A percentile compares a stretch with the other conserved stretches of the same genome.
Evolutionary conservation across 306 rosid species (phyloP).

Genomic region (Comarum palustre): DNA sequence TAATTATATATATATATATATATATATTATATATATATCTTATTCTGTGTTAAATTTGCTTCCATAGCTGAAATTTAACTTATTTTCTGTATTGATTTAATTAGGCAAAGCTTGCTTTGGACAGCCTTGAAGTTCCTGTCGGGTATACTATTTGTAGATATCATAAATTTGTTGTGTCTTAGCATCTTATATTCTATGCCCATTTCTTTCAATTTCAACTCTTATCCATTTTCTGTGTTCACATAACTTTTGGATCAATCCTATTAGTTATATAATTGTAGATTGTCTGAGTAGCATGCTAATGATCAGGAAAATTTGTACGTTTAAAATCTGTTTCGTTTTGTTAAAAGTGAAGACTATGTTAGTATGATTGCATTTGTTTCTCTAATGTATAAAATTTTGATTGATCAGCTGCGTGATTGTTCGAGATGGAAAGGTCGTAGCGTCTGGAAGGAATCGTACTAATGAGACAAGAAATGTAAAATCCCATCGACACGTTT

Average conservation of each 20-base stretch:
- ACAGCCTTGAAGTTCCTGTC: conserved; percentile 82
- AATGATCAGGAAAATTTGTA: not conserved
- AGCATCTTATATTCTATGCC: not conserved
- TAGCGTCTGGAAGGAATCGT: conserved; percentile 81
- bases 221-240: not conserved
- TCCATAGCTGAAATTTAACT: not conserved
- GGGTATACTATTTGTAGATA: conserved; percentile 46
- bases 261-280: not conserved
- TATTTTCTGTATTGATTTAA: conserved; percentile 16
- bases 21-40: not conserved
- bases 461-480: conserved; percentile 85
- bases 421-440: conserved; percentile 66
- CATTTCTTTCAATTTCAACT: not conserved
- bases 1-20: not conserved
- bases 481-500: conserved; percentile 23
- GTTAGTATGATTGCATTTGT: not conserved
- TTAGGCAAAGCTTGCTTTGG: conserved; percentile 70
- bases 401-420: conserved; percentile 64
- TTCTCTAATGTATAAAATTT: conserved; percentile 24
- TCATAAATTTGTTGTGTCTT: not conserved
- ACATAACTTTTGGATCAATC: not conserved
- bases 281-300: not conserved
- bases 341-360: not conserved
- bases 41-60: conserved; percentile 3
- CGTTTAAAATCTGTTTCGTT: not conserved